A percentile compares a stretch with the other conserved stretches of the same genome.
phyloP scores from a whole-genome alignment of 495 filamentous ascomycete species.

The Aspergillus carlsbadensis region DNA sequence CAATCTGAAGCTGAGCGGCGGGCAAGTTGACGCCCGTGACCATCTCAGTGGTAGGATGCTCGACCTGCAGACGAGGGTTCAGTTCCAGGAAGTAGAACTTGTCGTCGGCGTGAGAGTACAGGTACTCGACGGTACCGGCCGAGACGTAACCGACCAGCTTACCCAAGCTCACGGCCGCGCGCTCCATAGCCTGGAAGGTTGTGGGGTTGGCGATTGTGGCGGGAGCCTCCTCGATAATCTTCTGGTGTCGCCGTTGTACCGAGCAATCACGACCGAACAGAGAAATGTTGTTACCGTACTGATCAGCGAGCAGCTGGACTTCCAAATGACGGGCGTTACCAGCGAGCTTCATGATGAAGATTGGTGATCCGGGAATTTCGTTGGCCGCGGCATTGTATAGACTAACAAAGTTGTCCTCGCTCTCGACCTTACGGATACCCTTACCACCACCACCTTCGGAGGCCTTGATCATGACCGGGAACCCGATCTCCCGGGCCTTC shows the following conservation, averaged over 20 bases:
- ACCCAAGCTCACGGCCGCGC: slow-evolving; percentile 90
- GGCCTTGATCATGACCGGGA: slow-evolving; percentile 99
- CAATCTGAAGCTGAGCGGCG: slow-evolving; percentile 95
- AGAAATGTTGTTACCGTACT: slow-evolving; percentile 99
- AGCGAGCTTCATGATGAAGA: slow-evolving; percentile 99
- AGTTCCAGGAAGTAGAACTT: slow-evolving; percentile 99
- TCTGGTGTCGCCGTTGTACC: slow-evolving; percentile 97
- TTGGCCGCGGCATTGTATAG: slow-evolving; percentile 94
- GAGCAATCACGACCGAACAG: slow-evolving; percentile 98
- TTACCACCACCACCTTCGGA: slow-evolving; percentile 99
- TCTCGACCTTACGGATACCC: slow-evolving; percentile 95
- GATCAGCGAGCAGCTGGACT: slow-evolving; percentile 94
- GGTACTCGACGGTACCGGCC: slow-evolving; percentile 97
- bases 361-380: slow-evolving; percentile 98
- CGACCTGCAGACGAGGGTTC: slow-evolving; percentile 97
- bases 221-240: slow-evolving; percentile 99
- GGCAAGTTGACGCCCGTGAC: slow-evolving; percentile 96
- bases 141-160: slow-evolving; percentile 97
- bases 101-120: slow-evolving; percentile 97
- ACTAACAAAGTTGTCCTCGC: slow-evolving; percentile 75
- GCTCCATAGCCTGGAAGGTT: slow-evolving; percentile 96
- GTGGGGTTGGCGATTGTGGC: slow-evolving; percentile 87
- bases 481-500: slow-evolving; percentile 88
- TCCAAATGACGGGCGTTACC: slow-evolving; percentile 96
- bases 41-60: slow-evolving; percentile 99